These are phyloP conservation scores for Ashbya aceris DNA, from an alignment of 1,139 yeast genomes.

Conservation along the genomic window DNA sequence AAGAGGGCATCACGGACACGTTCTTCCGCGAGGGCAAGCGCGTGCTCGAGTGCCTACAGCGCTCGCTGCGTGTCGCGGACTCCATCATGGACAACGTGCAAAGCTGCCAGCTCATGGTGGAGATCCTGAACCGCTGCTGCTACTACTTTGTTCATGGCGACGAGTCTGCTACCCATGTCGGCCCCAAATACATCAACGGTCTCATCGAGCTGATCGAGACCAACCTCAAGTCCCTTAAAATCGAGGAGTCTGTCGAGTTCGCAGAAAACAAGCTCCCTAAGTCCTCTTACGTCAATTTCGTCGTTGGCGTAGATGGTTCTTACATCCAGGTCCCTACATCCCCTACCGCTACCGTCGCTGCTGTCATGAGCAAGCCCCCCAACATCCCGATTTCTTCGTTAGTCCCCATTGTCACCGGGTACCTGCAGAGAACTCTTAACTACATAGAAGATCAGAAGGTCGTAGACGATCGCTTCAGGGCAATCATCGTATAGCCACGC, in stretches of 20 bases:
- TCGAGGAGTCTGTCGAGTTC: slow-evolving; percentile 28
- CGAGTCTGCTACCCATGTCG: slow-evolving; percentile 58
- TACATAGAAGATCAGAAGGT: slow-evolving; percentile 61
- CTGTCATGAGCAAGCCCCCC: slow-evolving; percentile 11
- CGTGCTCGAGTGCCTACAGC: slow-evolving; percentile 59
- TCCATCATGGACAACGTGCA: slow-evolving; percentile 54
- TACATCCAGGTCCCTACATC: slow-evolving; percentile 15
- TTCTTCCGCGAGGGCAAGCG: slow-evolving; percentile 48
- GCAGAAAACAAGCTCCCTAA: slow-evolving; percentile 27
- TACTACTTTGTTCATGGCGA: slow-evolving; percentile 82
- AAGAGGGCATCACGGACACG: slow-evolving; percentile 27
- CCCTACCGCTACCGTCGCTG: slow-evolving; percentile 13
- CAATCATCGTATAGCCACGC: slow-evolving; percentile 28
- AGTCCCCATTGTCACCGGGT: slow-evolving; percentile 13
- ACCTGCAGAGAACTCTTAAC: slow-evolving; percentile 51
- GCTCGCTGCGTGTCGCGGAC: slow-evolving; percentile 83
- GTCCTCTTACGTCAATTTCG: slow-evolving; percentile 21
- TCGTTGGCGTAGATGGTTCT: slow-evolving; percentile 24
- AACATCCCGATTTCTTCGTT: slow-evolving; percentile 10
- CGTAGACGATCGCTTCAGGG: slow-evolving; percentile 53
- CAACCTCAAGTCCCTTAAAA: slow-evolving; percentile 51
- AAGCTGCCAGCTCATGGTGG: slow-evolving; percentile 79
- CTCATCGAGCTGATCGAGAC: slow-evolving; percentile 75
- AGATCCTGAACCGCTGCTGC: slow-evolving; percentile 75
- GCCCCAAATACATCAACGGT: slow-evolving; percentile 71